phyloP scores from a whole-genome alignment of 257 asterid genomes.

The Przewalskia tangutica region DNA sequence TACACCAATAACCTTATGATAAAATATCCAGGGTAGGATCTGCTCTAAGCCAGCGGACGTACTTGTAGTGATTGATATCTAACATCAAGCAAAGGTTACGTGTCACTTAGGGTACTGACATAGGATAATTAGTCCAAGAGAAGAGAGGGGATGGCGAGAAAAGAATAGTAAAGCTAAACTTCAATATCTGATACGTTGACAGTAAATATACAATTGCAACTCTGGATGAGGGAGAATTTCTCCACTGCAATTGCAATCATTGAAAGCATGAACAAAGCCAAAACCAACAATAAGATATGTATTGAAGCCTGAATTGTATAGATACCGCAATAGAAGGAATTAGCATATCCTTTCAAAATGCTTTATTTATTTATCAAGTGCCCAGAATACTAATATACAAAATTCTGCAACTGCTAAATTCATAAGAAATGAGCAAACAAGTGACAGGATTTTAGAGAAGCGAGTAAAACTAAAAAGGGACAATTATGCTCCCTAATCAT shows the following conservation, averaged over 20 bases:
- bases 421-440: too few species aligned
- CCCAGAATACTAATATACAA: background rate
- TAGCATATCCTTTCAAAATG: background rate
- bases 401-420: background rate
- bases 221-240: background rate
- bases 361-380: background rate
- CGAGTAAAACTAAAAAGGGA: too few species aligned
- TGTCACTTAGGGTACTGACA: background rate
- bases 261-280: background rate
- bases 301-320: background rate
- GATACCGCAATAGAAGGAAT: background rate
- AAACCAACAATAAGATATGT: background rate
- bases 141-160: background rate
- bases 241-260: background rate
- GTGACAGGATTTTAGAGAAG: too few species aligned
- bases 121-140: background rate
- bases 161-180: background rate
- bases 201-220: background rate
- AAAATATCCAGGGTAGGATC: constrained; percentile 79
- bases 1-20: constrained; percentile 76
- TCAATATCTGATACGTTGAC: background rate
- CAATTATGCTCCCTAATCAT: too few species aligned
- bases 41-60: constrained; percentile 82
- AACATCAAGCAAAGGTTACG: background rate
- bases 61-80: constrained; percentile 72